A percentile compares a stretch with the other conserved stretches of the same genome.
Conservation (phyloP, 129 eudicot species). For the sunflower (Helianthus annuus) region HanXRQr2.0-SUNRISE NC_035434.2:161103237-161103736, state of each 20-base stretch:
- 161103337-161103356: too few relatives aligned
- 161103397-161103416: not conserved
- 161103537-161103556: not conserved
- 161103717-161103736: conserved; percentile 23
- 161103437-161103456: conserved; percentile 45
- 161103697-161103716: not conserved
- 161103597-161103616: conserved; percentile 43
- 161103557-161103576: conserved; percentile 29
- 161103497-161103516: not conserved
- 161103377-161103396: too few relatives aligned
- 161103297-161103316: too few relatives aligned
- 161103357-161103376: too few relatives aligned
- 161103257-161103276: too few relatives aligned
- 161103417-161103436: conserved; percentile 42
- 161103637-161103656: conserved; percentile 62
- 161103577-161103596: conserved; percentile 42
- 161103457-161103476: conserved; percentile 43
- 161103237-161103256: too few relatives aligned
- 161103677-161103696: not conserved
- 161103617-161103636: conserved; percentile 72
- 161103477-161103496: conserved; percentile 66
- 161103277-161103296: too few relatives aligned
- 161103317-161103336: too few relatives aligned
- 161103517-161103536: not conserved
- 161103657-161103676: conserved; percentile 28